Evolutionary conservation across 2,329 filamentous ascomycete species (phyloP).

Genomic region (Dothistroma septosporum): DNA sequence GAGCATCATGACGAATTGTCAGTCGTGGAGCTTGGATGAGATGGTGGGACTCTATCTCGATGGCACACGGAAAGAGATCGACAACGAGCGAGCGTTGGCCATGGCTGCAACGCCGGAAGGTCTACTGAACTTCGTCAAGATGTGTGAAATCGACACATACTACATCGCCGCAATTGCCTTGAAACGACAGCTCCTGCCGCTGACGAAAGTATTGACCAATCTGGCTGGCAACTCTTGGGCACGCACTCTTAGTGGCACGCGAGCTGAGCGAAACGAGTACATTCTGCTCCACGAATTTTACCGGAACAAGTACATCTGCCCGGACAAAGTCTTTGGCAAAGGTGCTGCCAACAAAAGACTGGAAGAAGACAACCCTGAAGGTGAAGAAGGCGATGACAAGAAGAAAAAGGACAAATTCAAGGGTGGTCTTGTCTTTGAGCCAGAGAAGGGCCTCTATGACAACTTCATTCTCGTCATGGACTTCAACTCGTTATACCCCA

Average conservation of each 20-base stretch:
- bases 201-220: constrained; percentile 94
- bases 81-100: constrained; percentile 81
- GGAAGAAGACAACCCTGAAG: constrained; percentile 68
- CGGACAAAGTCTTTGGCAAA: constrained; percentile 84
- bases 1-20: constrained; percentile 93
- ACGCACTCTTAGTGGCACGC: constrained; percentile 87
- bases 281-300: constrained; percentile 97
- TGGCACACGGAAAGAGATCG: constrained; percentile 73
- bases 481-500: constrained; percentile 98
- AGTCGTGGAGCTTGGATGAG: constrained; percentile 95
- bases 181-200: constrained; percentile 82
- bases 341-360: constrained; percentile 58
- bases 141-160: constrained; percentile 93
- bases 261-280: constrained; percentile 97
- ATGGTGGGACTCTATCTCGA: constrained; percentile 91
- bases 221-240: constrained; percentile 98
- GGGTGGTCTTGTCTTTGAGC: constrained; percentile 96
- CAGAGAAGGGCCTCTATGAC: constrained; percentile 95
- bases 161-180: constrained; percentile 89
- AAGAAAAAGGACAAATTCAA: constrained; percentile 99
- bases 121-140: constrained; percentile 86
- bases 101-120: constrained; percentile 76
- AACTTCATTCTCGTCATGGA: constrained; percentile 99
- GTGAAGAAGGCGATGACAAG: constrained; percentile 59
- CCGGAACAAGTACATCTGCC: constrained; percentile 95